Evolutionary conservation across 805 yeast species (phyloP).

Genomic region (Candida ovalis): DNA sequence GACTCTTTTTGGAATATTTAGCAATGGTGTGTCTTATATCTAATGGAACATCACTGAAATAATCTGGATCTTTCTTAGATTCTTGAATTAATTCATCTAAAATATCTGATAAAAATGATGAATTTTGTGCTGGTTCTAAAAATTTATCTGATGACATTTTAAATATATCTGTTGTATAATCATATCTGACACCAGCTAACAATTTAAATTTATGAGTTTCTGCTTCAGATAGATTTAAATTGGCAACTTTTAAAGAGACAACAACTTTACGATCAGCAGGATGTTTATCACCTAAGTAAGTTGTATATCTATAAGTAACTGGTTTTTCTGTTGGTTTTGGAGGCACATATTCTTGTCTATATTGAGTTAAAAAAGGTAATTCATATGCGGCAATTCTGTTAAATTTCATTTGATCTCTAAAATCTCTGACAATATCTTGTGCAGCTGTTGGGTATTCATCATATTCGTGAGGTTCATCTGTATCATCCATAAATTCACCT

Average conservation of each 20-base stretch:
- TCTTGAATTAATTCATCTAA: conserved; percentile 59
- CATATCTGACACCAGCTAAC: conserved; percentile 74
- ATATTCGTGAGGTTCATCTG: conserved; percentile 41
- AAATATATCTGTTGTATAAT: conserved; percentile 54
- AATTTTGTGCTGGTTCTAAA: conserved; percentile 82
- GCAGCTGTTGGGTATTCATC: conserved; percentile 70
- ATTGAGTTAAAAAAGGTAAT: conserved; percentile 77
- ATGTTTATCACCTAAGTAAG: conserved; percentile 68
- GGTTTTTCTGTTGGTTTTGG: conserved; percentile 43
- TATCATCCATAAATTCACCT: conserved; percentile 29
- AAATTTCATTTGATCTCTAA: conserved; percentile 70
- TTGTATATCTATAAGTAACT: conserved; percentile 64
- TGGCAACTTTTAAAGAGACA: conserved; percentile 47
- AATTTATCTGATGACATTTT: conserved; percentile 63
- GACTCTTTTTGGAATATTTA: conserved; percentile 36
- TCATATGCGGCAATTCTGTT: conserved; percentile 88
- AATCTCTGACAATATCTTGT: conserved; percentile 65
- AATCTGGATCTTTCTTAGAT: conserved; percentile 55
- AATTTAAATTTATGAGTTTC: conserved; percentile 74
- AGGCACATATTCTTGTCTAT: conserved; percentile 63
- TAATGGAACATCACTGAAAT: conserved; percentile 75
- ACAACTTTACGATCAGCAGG: conserved; percentile 71
- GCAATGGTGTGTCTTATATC: conserved; percentile 67
- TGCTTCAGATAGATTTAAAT: conserved; percentile 47
- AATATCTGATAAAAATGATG: conserved; percentile 63